Conservation (phyloP, 768 basidiomycete genomes). For the Exidia glandulosa region DNA sequence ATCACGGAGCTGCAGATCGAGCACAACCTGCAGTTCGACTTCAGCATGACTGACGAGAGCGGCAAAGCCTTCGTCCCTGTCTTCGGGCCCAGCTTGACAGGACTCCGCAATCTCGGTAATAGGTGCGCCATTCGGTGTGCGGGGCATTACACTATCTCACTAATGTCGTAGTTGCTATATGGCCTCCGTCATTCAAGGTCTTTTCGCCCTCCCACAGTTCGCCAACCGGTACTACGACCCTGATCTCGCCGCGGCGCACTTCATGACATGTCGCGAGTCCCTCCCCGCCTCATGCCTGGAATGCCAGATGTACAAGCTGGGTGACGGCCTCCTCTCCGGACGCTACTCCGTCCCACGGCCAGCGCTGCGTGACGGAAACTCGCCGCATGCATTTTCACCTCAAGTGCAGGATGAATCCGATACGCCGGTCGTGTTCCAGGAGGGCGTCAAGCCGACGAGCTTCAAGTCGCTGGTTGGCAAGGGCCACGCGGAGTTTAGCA, state of each 20-base stretch:
- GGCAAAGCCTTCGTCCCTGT: slow-evolving; percentile 82
- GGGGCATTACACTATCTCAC: not conserved
- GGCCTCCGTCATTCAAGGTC: slow-evolving; percentile 80
- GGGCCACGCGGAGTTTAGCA: slow-evolving; percentile 87
- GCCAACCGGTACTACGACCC: slow-evolving; percentile 52
- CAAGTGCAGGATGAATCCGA: not conserved
- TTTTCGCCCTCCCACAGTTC: slow-evolving; percentile 77
- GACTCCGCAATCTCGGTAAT: slow-evolving; percentile 87
- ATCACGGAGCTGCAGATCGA: slow-evolving; percentile 99
- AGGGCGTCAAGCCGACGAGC: slow-evolving; percentile 66
- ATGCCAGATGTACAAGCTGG: slow-evolving; percentile 88
- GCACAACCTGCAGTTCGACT: slow-evolving; percentile 90
- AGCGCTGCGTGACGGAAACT: slow-evolving; percentile 9
- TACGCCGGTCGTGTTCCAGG: slow-evolving; percentile 54
- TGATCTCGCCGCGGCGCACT: slow-evolving; percentile 34
- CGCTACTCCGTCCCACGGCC: slow-evolving; percentile 63
- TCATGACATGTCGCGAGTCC: slow-evolving; percentile 45
- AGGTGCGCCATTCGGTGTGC: slow-evolving; percentile 32
- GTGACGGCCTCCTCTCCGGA: slow-evolving; percentile 86
- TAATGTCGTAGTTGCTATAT: slow-evolving; percentile 72
- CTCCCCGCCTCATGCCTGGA: slow-evolving; percentile 83
- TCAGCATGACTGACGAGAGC: slow-evolving; percentile 77
- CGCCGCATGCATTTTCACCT: slow-evolving; percentile 16
- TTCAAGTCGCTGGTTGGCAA: slow-evolving; percentile 89
- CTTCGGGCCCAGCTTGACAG: slow-evolving; percentile 82